Evolutionary conservation across 2,329 filamentous ascomycete species (phyloP).

Genomic region (Xylaria sp.): DNA sequence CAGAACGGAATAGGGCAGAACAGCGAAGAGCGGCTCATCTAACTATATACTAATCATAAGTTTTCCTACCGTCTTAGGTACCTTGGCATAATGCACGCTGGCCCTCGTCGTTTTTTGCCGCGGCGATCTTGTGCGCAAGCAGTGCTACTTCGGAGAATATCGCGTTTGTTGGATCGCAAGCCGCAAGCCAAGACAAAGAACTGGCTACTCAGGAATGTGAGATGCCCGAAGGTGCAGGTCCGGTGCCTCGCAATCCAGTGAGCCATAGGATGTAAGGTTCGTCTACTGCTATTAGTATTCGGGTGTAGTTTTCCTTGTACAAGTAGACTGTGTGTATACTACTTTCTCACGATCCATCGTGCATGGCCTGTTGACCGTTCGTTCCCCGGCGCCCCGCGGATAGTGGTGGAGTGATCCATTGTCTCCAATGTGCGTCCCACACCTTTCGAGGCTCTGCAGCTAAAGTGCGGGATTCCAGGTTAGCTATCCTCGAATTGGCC

Average conservation of each 20-base stretch:
- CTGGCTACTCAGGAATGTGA: too few relatives aligned
- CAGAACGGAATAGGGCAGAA: conserved; percentile 6
- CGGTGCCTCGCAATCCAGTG: too few relatives aligned
- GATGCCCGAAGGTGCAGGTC: too few relatives aligned
- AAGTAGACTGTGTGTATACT: too few relatives aligned
- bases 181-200: too few relatives aligned
- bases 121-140: background rate
- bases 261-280: too few relatives aligned
- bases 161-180: background rate
- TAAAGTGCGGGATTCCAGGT: background rate
- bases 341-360: too few relatives aligned
- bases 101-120: background rate
- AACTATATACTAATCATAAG: conserved; percentile 12
- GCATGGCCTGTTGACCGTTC: too few relatives aligned
- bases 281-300: too few relatives aligned
- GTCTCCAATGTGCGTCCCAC: background rate
- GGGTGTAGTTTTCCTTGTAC: too few relatives aligned
- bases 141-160: background rate
- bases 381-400: background rate
- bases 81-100: background rate
- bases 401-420: background rate
- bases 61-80: conserved; percentile 12
- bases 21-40: background rate
- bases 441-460: conserved; percentile 9
- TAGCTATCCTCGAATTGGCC: conserved; percentile 23